Percentiles rank a stretch among this genome's conserved stretches.
These are phyloP conservation scores for Leptosphaerulina australis DNA, from an alignment of 2,329 filamentous ascomycete species.

Conservation along the genomic window DNA sequence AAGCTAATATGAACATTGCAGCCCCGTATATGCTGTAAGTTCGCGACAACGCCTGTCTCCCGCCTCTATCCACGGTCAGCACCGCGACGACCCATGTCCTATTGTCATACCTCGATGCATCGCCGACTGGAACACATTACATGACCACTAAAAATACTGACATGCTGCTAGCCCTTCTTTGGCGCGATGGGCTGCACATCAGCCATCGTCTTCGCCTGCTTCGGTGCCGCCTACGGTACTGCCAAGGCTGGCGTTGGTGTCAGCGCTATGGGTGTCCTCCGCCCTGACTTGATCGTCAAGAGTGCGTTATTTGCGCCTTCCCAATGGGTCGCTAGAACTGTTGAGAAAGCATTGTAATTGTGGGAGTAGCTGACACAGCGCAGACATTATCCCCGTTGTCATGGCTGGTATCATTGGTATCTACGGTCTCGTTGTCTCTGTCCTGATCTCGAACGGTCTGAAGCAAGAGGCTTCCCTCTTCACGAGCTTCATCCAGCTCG, in stretches of 20 bases:
- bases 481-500: slow-evolving; percentile 60
- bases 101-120: slow-evolving; percentile 19
- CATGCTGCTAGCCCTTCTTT: slow-evolving; percentile 75
- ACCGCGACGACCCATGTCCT: slow-evolving; percentile 21
- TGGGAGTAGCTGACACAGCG: slow-evolving; percentile 19
- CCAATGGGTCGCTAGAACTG: background rate
- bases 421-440: slow-evolving; percentile 65
- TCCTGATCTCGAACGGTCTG: slow-evolving; percentile 61
- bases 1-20: slow-evolving; percentile 54
- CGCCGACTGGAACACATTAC: slow-evolving; percentile 5
- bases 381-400: slow-evolving; percentile 99
- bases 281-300: slow-evolving; percentile 98
- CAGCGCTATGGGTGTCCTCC: slow-evolving; percentile 95
- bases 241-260: slow-evolving; percentile 99
- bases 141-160: slow-evolving; percentile 30
- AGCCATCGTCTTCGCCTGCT: slow-evolving; percentile 95
- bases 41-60: slow-evolving; percentile 27
- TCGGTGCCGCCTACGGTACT: slow-evolving; percentile 96
- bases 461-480: slow-evolving; percentile 55
- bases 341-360: background rate
- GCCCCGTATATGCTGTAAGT: slow-evolving; percentile 99
- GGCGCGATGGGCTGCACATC: slow-evolving; percentile 96
- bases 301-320: slow-evolving; percentile 67
- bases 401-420: slow-evolving; percentile 99
- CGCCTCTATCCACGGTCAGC: slow-evolving; percentile 33